phyloP scores from a whole-genome alignment of 805 yeast genomes.

The Starmerella ratchasimensis region DNA sequence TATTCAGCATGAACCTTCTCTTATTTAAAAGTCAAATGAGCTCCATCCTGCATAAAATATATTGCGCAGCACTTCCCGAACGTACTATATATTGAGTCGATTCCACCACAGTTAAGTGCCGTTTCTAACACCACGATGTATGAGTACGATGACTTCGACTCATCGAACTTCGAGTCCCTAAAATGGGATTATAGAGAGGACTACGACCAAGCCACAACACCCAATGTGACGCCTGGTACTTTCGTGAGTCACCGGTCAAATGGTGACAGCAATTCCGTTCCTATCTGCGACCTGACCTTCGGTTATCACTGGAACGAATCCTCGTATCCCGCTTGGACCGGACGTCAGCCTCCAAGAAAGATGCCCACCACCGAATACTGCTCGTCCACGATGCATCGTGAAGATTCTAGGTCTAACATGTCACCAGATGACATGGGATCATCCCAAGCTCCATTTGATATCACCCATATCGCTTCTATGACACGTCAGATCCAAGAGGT shows the following conservation, averaged over 20 bases:
- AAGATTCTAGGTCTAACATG: neutral
- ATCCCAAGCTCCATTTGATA: constrained; percentile 17
- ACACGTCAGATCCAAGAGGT: constrained; percentile 39
- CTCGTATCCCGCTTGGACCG: constrained; percentile 92
- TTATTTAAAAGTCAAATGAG: no score
- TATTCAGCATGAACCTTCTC: no score
- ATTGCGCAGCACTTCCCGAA: no score
- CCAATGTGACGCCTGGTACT: constrained; percentile 15
- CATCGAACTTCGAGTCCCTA: constrained; percentile 7
- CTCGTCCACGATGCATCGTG: neutral
- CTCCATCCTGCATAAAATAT: no score
- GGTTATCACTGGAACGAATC: constrained; percentile 28
- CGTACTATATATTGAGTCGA: no score
- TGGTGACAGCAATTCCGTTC: no score
- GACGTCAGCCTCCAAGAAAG: constrained; percentile 3
- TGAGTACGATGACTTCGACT: neutral
- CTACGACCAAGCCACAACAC: neutral
- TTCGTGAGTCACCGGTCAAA: neutral
- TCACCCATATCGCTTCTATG: constrained; percentile 41
- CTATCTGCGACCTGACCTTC: no score
- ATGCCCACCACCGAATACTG: neutral
- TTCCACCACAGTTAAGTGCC: no score
- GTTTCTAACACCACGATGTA: no score
- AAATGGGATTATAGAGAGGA: neutral
- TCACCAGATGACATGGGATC: neutral